Evolutionary conservation across 75 land plant genomes (phyloP), one percentile per base, ranked within the genome.

Genomic region (Cunninghamia lanceolata): DNA sequence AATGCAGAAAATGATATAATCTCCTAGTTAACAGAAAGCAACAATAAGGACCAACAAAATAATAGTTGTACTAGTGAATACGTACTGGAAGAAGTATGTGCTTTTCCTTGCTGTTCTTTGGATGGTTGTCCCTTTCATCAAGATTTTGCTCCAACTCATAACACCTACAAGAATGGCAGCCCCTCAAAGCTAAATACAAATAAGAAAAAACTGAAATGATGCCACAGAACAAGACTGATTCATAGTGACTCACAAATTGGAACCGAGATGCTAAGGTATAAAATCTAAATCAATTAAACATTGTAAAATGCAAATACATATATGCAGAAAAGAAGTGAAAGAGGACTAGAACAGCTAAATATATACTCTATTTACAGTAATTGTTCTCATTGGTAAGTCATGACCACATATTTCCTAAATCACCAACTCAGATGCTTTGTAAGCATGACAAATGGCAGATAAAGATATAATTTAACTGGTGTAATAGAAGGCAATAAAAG

Each of bases 81-180:
- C 84, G 19, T 83, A 83, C 99, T 56, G 93, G 91, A 86, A 56
- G 82, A 15, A 98, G 87, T 17, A 40, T 54, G 85, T 98, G 99
- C 73, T 86, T 88, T 46, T 96, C 99, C 86, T 94, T 93, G 21
- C 87, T 88, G 85, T 89, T 89, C 19, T 90, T 78, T 47, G 99
- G 99, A 92, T 98, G 99, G 85, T 93, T 95, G 43, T 94, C 97
- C 88, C 91, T 93, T 39, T 94, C 99, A 73, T 98, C 99, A 83
- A 88, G 93, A 83, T 89, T 95, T 89, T 90, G 93, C 78, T 98
- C 99, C 21, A 91, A 88, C 50, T 93, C 96, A 93, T 95, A 87
- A 80, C 99, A 98, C 85, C 99, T 98, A 88, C 3, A 83, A 63
- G 68, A 25, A 25, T 25, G n/a, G 30, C n/a, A 63, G 68, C 4